Conservation (phyloP, 1,284 basidiomycete species). For the Leccinum subatratum region DNA sequence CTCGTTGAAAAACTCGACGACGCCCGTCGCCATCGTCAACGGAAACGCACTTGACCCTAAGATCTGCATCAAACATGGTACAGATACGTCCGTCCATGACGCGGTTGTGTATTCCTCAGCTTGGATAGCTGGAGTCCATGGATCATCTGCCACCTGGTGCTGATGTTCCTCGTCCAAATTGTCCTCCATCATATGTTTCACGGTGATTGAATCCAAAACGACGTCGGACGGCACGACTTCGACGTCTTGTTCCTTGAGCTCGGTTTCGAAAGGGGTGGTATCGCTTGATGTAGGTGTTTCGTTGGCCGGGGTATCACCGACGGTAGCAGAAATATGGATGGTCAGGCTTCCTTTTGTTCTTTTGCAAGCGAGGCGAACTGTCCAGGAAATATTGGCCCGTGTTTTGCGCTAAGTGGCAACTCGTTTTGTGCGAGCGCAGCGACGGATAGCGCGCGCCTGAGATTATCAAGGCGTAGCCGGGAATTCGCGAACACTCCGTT, state of each 20-base stretch:
- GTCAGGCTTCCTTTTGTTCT: conserved; percentile 25
- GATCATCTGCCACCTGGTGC: conserved; percentile 11
- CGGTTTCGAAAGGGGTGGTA: conserved; percentile 23
- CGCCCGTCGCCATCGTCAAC: conserved; percentile 42
- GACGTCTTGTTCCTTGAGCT: conserved; percentile 21
- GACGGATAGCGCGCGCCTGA: conserved; percentile 35
- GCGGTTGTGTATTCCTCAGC: conserved; percentile 28
- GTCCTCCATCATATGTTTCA: conserved; percentile 30
- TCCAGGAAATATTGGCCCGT: conserved; percentile 40
- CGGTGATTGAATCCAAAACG: conserved; percentile 32
- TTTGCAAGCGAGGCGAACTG: conserved; percentile 37
- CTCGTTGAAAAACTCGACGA: conserved; percentile 39
- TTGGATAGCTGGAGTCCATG: conserved; percentile 24
- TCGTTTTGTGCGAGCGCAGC: conserved; percentile 39
- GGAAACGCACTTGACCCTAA: conserved; percentile 47
- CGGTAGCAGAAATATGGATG: conserved; percentile 19
- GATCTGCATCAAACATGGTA: conserved; percentile 31
- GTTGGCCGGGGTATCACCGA: not conserved
- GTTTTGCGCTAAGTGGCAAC: conserved; percentile 40
- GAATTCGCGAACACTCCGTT: conserved; percentile 36
- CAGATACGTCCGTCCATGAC: conserved; percentile 29
- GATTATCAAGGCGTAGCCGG: conserved; percentile 19
- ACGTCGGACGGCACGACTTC: conserved; percentile 28
- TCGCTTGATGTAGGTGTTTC: not conserved
- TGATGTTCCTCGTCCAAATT: conserved; percentile 23